Conservation (phyloP, 1,284 basidiomycete genomes). For the Sanghuangporus weigelae region DNA sequence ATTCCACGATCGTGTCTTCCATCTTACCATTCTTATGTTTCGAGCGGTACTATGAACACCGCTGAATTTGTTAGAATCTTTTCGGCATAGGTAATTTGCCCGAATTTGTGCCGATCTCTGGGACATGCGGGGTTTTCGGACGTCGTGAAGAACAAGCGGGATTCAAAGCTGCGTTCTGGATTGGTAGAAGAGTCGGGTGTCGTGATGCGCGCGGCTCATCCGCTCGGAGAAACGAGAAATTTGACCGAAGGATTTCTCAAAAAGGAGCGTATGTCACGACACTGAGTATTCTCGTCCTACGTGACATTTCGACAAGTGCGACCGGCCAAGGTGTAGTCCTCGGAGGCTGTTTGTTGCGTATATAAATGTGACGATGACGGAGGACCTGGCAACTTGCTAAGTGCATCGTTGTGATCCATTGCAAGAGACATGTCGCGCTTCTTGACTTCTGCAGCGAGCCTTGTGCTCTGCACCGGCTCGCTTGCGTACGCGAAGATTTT, state of each 20-base stretch:
- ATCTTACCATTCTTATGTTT: background rate
- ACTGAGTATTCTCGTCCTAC: background rate
- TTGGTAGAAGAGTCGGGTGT: background rate
- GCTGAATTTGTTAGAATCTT: too few relatives aligned
- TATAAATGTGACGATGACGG: background rate
- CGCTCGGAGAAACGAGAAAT: background rate
- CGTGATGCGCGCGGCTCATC: background rate
- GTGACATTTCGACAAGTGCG: background rate
- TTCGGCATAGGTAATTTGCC: background rate
- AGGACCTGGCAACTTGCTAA: background rate
- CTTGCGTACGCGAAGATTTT: conserved; percentile 16
- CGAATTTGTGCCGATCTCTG: background rate
- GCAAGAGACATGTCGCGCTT: background rate
- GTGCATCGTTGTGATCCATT: background rate
- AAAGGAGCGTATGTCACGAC: background rate
- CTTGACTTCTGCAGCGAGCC: background rate
- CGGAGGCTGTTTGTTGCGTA: background rate
- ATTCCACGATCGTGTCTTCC: conserved; percentile 13
- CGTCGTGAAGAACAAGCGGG: background rate
- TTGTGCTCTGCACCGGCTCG: background rate
- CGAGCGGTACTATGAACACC: too few relatives aligned
- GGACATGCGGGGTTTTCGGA: background rate
- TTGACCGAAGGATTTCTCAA: background rate
- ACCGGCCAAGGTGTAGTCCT: background rate
- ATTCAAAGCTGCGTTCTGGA: too few relatives aligned